Percentiles rank a stretch among this genome's conserved stretches.
Conservation (phyloP, 2,329 filamentous ascomycete genomes). For the Pestalotiopsis sp. region DNA sequence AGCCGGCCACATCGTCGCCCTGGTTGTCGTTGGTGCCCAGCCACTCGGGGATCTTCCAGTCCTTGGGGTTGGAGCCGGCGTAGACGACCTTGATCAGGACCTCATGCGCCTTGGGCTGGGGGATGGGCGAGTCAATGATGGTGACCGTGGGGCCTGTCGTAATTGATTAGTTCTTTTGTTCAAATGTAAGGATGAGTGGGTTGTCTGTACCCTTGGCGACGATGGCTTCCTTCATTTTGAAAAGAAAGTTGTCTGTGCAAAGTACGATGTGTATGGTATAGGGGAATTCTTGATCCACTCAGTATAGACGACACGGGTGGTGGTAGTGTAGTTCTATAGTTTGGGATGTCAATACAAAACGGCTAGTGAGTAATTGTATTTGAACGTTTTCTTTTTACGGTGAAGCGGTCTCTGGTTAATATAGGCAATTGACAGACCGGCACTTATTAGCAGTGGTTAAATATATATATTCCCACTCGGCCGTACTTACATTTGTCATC, state of each 20-base stretch:
- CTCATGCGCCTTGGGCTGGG: conserved; percentile 38
- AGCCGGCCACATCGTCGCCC: conserved; percentile 59
- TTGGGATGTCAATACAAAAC: neutral
- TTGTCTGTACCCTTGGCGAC: conserved; percentile 24
- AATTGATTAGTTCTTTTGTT: neutral
- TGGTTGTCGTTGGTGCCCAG: conserved; percentile 36
- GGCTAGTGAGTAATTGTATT: too few species aligned
- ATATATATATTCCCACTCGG: neutral
- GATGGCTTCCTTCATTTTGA: conserved; percentile 33
- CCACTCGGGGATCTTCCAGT: conserved; percentile 41
- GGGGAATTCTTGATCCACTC: neutral
- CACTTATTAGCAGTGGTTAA: neutral
- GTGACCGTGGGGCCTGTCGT: conserved; percentile 33
- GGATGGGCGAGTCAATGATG: conserved; percentile 42
- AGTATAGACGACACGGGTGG: neutral
- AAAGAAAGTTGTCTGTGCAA: neutral
- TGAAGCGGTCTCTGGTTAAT: neutral
- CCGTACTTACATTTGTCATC: neutral
- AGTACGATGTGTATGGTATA: neutral
- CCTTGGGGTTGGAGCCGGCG: conserved; percentile 50
- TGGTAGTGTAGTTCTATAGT: neutral
- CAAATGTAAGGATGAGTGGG: neutral
- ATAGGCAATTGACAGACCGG: neutral
- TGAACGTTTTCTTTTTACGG: neutral
- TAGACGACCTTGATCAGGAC: conserved; percentile 45